Base-by-base conservation (phyloP, 768 basidiomycete species). In the Kwoniella mangroviensis region DNA sequence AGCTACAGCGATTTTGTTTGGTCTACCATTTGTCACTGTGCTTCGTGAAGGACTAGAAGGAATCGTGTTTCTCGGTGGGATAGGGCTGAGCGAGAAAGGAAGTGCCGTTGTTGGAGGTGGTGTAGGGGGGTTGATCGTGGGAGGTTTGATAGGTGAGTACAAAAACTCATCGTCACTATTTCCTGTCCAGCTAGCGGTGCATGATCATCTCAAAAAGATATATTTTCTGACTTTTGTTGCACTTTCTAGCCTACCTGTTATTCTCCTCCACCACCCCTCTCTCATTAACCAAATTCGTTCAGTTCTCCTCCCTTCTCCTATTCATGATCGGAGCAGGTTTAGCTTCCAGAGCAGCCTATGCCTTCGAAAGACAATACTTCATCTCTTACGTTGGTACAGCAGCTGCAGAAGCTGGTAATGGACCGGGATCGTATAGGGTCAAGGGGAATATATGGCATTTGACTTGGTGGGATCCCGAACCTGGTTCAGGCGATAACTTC, bases 41-140 rank as follows among this genome's bases (percentile, higher is more conserved):
- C 85, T 97, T 51, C 90, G 94, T 68, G 94, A 97, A 86, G 94
- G 93, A 68, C 85, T 96, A 72, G 94, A 97, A 82, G 94, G 91
- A 0, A 90, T 95, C 67, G 85, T 96, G 64, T 96, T 96, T 79
- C 91, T 96, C 26, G 92, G 93, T 2, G 93, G 94, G 55, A 73
- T 93, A 78, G 64, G 59, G 75, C 88, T 97, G 55, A 91, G 90
- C 13, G 88, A 93, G 77, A 85, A 89, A 5, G 93, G 91, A 1
- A 87, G 87, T 1, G 87, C 93, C 7, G 93, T 96, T 71, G 94
- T 94, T 1, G 89, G 96, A 41, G 92, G 95, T 6, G 88, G 92
- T 53, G 89, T 96, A 65, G 88, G 89, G 22, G 94, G 94, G 15
- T 82, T 96, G 67, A 75, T 93, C 62, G 88, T 88, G 66, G 94